phyloP scores from a whole-genome alignment of 345 rosid genomes.

The Eucalyptus marginata region DNA sequence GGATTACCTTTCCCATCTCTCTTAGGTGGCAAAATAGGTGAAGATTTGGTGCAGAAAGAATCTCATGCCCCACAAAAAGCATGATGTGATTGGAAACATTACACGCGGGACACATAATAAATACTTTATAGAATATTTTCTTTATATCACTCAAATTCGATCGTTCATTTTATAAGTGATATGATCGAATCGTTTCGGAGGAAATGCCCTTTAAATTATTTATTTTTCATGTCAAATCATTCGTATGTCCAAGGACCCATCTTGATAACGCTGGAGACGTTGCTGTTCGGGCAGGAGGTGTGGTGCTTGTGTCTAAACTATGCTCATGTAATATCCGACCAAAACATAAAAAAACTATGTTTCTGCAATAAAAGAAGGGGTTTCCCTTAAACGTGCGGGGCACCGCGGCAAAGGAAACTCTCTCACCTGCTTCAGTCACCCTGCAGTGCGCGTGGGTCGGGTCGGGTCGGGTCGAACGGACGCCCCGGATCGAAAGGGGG shows the following conservation, averaged over 20 bases:
- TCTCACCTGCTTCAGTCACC: background rate
- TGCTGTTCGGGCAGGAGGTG: background rate
- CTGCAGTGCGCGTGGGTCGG: background rate
- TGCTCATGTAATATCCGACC: too few relatives aligned
- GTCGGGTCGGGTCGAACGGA: background rate
- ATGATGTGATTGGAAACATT: background rate
- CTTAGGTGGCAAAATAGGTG: background rate
- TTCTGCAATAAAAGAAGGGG: background rate
- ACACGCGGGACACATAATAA: background rate
- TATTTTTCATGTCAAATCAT: background rate
- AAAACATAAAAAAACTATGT: too few relatives aligned
- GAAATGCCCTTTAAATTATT: too few relatives aligned
- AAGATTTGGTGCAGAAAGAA: background rate
- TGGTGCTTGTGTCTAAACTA: too few relatives aligned
- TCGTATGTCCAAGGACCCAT: background rate
- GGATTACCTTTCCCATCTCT: background rate
- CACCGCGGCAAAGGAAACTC: background rate
- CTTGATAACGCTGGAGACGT: background rate
- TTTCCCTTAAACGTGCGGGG: background rate
- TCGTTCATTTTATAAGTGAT: too few relatives aligned
- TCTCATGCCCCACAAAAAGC: background rate
- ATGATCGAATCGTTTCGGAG: rapidly evolving
- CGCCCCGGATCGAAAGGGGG: background rate
- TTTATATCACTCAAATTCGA: background rate
- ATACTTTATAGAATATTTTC: too few relatives aligned